Conservation (phyloP, 306 rosid species). For the Quercus ilex region DNA sequence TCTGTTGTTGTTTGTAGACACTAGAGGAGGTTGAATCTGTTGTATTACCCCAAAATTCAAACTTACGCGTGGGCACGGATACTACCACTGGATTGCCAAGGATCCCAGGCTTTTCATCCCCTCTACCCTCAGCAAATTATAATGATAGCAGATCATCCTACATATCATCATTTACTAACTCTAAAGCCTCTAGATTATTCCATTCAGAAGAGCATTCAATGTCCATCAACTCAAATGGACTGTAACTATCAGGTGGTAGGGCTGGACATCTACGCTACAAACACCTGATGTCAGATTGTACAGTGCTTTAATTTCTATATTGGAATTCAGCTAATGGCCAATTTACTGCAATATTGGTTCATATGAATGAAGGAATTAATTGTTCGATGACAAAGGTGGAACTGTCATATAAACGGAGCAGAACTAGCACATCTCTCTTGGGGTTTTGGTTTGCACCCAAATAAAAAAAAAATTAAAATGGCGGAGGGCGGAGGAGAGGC, state of each 20-base stretch:
- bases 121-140: not conserved
- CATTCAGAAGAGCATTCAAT: not conserved
- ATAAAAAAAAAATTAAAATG: too few species aligned
- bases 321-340: not conserved
- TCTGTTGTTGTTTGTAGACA: slow-evolving; percentile 4
- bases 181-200: not conserved
- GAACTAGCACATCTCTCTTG: too few species aligned
- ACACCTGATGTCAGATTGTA: not conserved
- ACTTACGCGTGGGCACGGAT: not conserved
- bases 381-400: too few species aligned
- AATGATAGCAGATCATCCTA: not conserved
- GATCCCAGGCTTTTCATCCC: not conserved
- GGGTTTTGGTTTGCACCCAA: too few species aligned
- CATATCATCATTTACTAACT: not conserved
- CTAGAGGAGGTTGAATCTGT: slow-evolving; percentile 24
- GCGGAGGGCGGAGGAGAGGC: too few species aligned
- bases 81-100: not conserved
- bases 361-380: not conserved
- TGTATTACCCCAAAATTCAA: slow-evolving; percentile 7
- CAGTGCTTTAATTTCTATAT: not conserved
- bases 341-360: not conserved
- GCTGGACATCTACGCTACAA: not conserved
- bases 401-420: too few species aligned
- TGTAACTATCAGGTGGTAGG: not conserved
- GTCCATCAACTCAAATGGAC: not conserved